These are phyloP conservation scores for Aquilaria sinensis DNA, from an alignment of 345 rosid species.

Conservation along the genomic window DNA sequence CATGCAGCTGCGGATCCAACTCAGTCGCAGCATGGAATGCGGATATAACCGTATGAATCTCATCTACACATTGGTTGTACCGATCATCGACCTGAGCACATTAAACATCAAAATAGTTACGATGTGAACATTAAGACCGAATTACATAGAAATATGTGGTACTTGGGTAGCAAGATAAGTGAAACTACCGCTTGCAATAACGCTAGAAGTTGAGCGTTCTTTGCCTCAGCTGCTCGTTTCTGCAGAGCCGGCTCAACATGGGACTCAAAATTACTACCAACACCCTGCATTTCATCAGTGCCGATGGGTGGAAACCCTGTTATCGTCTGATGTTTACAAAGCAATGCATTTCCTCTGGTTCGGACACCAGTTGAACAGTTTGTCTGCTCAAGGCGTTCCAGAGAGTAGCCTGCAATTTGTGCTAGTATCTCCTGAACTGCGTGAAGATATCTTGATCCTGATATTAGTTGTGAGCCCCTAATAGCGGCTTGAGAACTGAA, in stretches of 20 bases:
- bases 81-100: slow-evolving; percentile 70
- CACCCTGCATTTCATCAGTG: slow-evolving; percentile 24
- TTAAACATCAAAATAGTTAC: background rate
- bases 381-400: slow-evolving; percentile 42
- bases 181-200: slow-evolving; percentile 70
- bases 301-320: slow-evolving; percentile 11
- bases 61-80: slow-evolving; percentile 78
- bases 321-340: slow-evolving; percentile 16
- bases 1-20: slow-evolving; percentile 72
- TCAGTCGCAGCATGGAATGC: slow-evolving; percentile 96
- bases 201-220: slow-evolving; percentile 56
- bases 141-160: background rate
- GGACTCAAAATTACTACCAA: slow-evolving; percentile 19
- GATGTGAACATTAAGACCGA: background rate
- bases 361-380: slow-evolving; percentile 23
- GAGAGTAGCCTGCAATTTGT: slow-evolving; percentile 68
- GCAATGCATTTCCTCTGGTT: slow-evolving; percentile 15
- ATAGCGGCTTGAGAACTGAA: slow-evolving; percentile 26
- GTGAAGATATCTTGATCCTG: slow-evolving; percentile 64
- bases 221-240: slow-evolving; percentile 36
- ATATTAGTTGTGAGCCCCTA: slow-evolving; percentile 36
- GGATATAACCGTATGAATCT: slow-evolving; percentile 84
- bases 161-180: background rate
- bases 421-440: slow-evolving; percentile 82
- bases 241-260: slow-evolving; percentile 21